Evolutionary conservation across 306 rosid species (phyloP).

Genomic region (Rosa persica): DNA sequence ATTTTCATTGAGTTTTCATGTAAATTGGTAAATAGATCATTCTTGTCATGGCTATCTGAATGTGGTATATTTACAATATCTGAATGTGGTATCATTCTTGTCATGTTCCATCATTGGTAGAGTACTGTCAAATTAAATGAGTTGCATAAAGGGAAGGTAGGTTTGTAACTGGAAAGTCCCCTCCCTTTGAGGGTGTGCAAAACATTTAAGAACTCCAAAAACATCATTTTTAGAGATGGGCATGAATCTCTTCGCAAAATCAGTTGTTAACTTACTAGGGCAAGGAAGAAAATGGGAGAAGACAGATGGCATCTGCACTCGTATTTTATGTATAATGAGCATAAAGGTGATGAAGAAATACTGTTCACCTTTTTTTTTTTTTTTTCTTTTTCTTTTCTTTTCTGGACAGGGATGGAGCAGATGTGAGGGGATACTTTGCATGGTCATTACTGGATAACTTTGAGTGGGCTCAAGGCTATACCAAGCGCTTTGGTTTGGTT

Average conservation of each 20-base stretch:
- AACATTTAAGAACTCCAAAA: background rate
- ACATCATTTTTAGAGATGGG: background rate
- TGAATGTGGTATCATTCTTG: too few species aligned
- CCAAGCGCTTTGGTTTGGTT: constrained; percentile 87
- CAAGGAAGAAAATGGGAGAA: background rate
- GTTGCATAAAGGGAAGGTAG: background rate
- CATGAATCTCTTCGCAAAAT: background rate
- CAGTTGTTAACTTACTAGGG: background rate
- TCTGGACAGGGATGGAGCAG: constrained; percentile 71
- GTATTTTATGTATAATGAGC: background rate
- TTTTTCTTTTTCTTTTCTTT: too few species aligned
- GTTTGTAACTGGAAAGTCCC: background rate
- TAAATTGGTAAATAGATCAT: background rate
- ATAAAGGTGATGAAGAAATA: background rate
- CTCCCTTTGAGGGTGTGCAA: background rate
- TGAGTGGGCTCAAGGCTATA: constrained; percentile 94
- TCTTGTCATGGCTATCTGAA: background rate
- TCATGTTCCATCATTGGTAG: background rate
- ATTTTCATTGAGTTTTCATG: constrained; percentile 4
- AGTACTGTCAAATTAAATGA: background rate
- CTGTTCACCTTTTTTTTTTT: background rate
- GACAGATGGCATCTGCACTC: background rate
- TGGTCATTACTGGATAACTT: constrained; percentile 95
- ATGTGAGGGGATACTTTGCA: constrained; percentile 89
- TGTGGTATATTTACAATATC: background rate